phyloP scores from a whole-genome alignment of 208 protist species.

The Zelonia costaricensis region DNA sequence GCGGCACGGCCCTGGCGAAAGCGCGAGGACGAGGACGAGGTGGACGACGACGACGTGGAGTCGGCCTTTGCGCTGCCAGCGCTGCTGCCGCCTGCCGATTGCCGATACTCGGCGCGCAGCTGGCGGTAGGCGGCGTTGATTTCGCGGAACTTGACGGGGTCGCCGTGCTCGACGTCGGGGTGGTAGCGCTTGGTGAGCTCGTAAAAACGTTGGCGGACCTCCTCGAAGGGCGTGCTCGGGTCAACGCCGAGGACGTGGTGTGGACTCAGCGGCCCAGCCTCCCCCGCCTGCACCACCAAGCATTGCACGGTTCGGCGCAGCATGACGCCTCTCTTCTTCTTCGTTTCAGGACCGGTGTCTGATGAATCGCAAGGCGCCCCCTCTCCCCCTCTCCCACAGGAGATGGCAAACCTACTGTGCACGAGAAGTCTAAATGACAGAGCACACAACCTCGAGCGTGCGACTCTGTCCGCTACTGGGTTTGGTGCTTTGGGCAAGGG shows the following conservation, averaged over 20 bases:
- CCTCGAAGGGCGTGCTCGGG: constrained; percentile 45
- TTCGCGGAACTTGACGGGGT: constrained; percentile 71
- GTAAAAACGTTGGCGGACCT: constrained; percentile 59
- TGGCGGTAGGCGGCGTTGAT: constrained; percentile 72
- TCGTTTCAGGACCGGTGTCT: background rate
- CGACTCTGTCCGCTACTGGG: too few relatives aligned
- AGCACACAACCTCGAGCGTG: too few relatives aligned
- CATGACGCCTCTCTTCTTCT: constrained; percentile 14
- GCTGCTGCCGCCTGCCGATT: background rate
- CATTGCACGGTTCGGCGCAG: constrained; percentile 18
- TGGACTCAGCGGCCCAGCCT: constrained; percentile 27
- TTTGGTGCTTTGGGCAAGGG: too few relatives aligned
- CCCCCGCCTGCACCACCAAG: constrained; percentile 3
- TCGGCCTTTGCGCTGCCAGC: constrained; percentile 10
- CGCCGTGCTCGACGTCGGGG: constrained; percentile 67
- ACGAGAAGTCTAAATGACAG: too few relatives aligned
- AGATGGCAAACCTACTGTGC: too few relatives aligned
- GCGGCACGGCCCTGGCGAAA: constrained; percentile 9
- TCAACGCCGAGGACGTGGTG: constrained; percentile 63
- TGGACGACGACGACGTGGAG: background rate
- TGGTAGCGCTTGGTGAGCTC: constrained; percentile 70
- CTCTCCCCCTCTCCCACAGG: too few relatives aligned
- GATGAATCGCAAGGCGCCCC: too few relatives aligned
- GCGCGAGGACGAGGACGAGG: background rate
- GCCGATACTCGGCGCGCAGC: constrained; percentile 46